Evolutionary conservation across 2,329 filamentous ascomycete genomes (phyloP).

Genomic region (Raffaelea albimanens): DNA sequence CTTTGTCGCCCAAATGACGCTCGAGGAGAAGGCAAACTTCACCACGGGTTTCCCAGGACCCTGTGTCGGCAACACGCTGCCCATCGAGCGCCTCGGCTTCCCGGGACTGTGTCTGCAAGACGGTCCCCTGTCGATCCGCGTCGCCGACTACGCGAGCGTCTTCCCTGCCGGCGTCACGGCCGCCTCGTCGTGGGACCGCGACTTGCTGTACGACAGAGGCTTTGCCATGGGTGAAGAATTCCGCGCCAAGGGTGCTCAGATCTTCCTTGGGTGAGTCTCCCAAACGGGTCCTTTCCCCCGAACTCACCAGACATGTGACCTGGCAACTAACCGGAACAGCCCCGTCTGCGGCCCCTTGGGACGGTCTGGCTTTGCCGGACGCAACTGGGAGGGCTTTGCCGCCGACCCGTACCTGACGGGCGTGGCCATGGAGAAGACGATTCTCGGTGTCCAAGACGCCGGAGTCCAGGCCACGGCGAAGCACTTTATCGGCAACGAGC

Average conservation of each 20-base stretch:
- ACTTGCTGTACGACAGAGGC: slow-evolving; percentile 57
- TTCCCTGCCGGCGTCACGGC: slow-evolving; percentile 19
- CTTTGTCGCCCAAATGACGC: slow-evolving; percentile 61
- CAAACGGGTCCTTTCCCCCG: not conserved
- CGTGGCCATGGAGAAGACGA: slow-evolving; percentile 37
- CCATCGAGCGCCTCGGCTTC: slow-evolving; percentile 28
- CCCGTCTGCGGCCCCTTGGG: slow-evolving; percentile 63
- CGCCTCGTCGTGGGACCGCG: slow-evolving; percentile 54
- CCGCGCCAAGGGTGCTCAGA: slow-evolving; percentile 66
- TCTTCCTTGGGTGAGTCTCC: slow-evolving; percentile 49
- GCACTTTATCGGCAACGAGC: slow-evolving; percentile 52
- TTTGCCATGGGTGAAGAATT: slow-evolving; percentile 70
- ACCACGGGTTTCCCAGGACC: slow-evolving; percentile 58
- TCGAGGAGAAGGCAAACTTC: slow-evolving; percentile 68
- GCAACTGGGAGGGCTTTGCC: slow-evolving; percentile 48
- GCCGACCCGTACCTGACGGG: slow-evolving; percentile 53
- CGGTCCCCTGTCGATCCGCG: slow-evolving; percentile 33
- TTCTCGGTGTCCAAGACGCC: slow-evolving; percentile 58
- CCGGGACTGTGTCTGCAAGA: slow-evolving; percentile 36
- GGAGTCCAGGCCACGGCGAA: slow-evolving; percentile 65
- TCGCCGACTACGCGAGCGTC: slow-evolving; percentile 30
- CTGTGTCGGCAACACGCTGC: slow-evolving; percentile 35
- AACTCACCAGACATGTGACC: slow-evolving; percentile 63
- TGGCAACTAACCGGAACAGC: slow-evolving; percentile 65
- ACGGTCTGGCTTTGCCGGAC: slow-evolving; percentile 48